phyloP scores from a whole-genome alignment of 1,284 basidiomycete genomes.

The Dichomitus squalens region DNA sequence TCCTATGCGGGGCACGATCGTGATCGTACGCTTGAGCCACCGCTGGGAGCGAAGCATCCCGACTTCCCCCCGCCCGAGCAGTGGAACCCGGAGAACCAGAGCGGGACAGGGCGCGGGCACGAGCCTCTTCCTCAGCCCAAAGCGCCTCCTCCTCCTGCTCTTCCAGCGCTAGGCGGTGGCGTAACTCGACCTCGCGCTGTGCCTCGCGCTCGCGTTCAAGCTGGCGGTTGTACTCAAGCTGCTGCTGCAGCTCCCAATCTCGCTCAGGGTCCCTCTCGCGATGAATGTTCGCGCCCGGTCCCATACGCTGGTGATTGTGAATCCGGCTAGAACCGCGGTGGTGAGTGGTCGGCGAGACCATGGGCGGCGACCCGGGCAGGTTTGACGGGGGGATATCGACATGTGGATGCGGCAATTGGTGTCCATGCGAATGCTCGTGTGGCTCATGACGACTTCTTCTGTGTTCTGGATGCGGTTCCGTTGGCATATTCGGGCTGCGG shows the following conservation, averaged over 20 bases:
- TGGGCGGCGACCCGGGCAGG: constrained; percentile 27
- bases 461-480: constrained; percentile 24
- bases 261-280: constrained; percentile 46
- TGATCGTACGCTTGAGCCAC: constrained; percentile 30
- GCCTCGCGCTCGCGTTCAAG: constrained; percentile 50
- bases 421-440: constrained; percentile 27
- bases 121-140: constrained; percentile 20
- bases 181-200: constrained; percentile 26
- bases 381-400: constrained; percentile 28
- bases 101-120: constrained; percentile 19
- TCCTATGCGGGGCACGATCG: constrained; percentile 25
- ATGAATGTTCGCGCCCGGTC: constrained; percentile 60
- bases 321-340: constrained; percentile 29
- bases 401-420: constrained; percentile 26
- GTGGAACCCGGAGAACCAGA: constrained; percentile 25
- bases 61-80: constrained; percentile 22
- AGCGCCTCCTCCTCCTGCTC: constrained; percentile 24
- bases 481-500: constrained; percentile 30
- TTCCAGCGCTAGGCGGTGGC: constrained; percentile 25
- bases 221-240: constrained; percentile 47
- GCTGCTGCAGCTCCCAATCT: constrained; percentile 43
- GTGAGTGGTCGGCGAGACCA: constrained; percentile 25
- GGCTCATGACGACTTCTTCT: constrained; percentile 26
- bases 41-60: constrained; percentile 28
- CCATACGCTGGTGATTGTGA: constrained; percentile 69